These are phyloP conservation scores for Erodium moschatum DNA, from an alignment of 441 rosid species.

Conservation along the genomic window DNA sequence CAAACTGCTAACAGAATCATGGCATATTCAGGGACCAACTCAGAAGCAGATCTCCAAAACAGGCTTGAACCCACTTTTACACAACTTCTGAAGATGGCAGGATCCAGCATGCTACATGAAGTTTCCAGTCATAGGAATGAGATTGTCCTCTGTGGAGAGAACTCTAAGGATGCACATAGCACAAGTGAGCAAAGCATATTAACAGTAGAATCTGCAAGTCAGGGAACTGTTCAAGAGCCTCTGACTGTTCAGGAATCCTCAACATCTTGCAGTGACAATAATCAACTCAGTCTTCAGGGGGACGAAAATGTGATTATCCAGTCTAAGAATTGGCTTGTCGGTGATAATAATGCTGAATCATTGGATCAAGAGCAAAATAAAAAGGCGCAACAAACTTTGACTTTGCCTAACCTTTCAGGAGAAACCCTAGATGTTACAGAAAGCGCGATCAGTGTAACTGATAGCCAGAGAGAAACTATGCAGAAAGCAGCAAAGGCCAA, in stretches of 20 bases:
- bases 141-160: constrained; percentile 22
- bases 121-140: constrained; percentile 24
- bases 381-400: constrained; percentile 24
- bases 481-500: constrained; percentile 30
- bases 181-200: constrained; percentile 23
- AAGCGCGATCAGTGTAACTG: constrained; percentile 29
- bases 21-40: constrained; percentile 41
- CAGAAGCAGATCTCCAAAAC: constrained; percentile 30
- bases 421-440: constrained; percentile 30
- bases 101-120: constrained; percentile 29
- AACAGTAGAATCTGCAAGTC: constrained; percentile 26
- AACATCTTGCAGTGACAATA: constrained; percentile 27
- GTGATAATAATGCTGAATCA: constrained; percentile 24
- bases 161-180: constrained; percentile 24
- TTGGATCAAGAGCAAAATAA: constrained; percentile 23
- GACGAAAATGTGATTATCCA: constrained; percentile 21
- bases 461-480: constrained; percentile 23
- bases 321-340: constrained; percentile 23
- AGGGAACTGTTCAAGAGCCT: constrained; percentile 21
- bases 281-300: constrained; percentile 27
- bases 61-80: constrained; percentile 30
- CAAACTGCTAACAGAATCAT: constrained; percentile 37
- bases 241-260: constrained; percentile 21
- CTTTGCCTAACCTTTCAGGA: constrained; percentile 23
- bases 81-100: constrained; percentile 50